A percentile compares a stretch with the other conserved stretches of the same genome.
Evolutionary conservation across 2,329 filamentous ascomycete species (phyloP).

Genomic region (Sclerotinia sclerotiorum): DNA sequence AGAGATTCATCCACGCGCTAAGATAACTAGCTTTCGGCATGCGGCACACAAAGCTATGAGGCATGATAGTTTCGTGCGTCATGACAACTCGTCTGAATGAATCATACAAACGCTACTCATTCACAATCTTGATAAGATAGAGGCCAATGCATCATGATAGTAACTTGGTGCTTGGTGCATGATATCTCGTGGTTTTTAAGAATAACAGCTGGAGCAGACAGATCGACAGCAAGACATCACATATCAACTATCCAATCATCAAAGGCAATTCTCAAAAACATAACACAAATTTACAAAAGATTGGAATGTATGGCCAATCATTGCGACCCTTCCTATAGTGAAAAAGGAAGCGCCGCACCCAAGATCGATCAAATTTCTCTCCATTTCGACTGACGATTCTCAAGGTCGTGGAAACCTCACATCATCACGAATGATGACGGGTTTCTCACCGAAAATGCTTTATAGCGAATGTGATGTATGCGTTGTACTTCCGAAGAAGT

Average conservation of each 20-base stretch:
- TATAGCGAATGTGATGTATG: slow-evolving; percentile 28
- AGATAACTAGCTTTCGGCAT: not conserved
- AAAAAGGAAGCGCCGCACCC: slow-evolving; percentile 28
- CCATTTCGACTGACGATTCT: slow-evolving; percentile 28
- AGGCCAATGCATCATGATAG: not conserved
- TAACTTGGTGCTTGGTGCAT: not conserved
- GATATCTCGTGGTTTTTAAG: not conserved
- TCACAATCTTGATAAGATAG: not conserved
- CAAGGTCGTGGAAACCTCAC: slow-evolving; percentile 29
- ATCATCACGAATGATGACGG: slow-evolving; percentile 25
- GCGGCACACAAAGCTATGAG: not conserved
- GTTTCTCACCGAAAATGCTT: slow-evolving; percentile 29
- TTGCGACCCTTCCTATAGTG: slow-evolving; percentile 27
- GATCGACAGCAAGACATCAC: not conserved
- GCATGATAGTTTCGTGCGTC: not conserved
- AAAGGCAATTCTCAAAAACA: not conserved
- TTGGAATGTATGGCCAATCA: slow-evolving; percentile 28
- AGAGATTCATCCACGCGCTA: not conserved
- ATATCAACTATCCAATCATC: not conserved
- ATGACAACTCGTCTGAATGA: not conserved
- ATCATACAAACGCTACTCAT: not conserved
- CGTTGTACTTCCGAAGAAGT: slow-evolving; percentile 27
- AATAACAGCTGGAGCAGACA: too few relatives aligned
- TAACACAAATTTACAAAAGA: slow-evolving; percentile 13
- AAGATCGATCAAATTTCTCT: slow-evolving; percentile 28